These are phyloP conservation scores for Globisporangium uncinulatum DNA, from an alignment of 352 stramenopile genomes.

Conservation along the genomic window DNA sequence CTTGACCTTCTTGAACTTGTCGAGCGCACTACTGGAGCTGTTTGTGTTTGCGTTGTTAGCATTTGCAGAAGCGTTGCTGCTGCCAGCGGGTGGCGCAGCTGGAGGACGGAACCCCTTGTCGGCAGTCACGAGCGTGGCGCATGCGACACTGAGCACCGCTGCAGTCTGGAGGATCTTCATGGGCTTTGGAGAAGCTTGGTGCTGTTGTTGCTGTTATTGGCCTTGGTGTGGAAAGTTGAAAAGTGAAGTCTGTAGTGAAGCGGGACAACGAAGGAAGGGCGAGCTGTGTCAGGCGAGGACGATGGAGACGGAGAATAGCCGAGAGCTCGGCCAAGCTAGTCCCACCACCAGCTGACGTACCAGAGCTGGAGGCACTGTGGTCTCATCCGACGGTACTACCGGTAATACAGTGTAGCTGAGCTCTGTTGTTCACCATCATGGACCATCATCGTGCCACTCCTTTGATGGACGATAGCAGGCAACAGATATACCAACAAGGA, in stretches of 20 bases:
- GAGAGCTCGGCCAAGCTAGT: background rate
- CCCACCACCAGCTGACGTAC: too few relatives aligned
- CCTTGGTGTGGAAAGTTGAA: background rate
- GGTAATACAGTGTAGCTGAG: too few relatives aligned
- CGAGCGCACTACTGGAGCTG: background rate
- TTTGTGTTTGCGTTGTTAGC: background rate
- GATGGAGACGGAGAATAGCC: background rate
- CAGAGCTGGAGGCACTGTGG: too few relatives aligned
- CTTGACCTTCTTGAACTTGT: slow-evolving; percentile 19
- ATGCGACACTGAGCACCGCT: background rate
- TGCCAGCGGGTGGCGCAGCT: background rate
- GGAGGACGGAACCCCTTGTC: slow-evolving; percentile 1
- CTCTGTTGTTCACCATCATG: too few relatives aligned
- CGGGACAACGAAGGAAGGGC: background rate
- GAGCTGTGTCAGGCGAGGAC: background rate
- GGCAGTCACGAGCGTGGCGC: slow-evolving; percentile 3
- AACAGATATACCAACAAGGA: too few relatives aligned
- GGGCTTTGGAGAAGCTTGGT: background rate
- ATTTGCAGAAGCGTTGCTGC: background rate
- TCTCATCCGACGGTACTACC: too few relatives aligned
- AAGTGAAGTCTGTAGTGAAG: background rate
- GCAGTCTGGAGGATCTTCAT: slow-evolving; percentile 4
- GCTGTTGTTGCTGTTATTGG: background rate
- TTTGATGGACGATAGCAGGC: too few relatives aligned
- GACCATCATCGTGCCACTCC: too few relatives aligned